Conservation (phyloP, 164 flowering plant genomes). For the Stephania yunnanensis region DNA sequence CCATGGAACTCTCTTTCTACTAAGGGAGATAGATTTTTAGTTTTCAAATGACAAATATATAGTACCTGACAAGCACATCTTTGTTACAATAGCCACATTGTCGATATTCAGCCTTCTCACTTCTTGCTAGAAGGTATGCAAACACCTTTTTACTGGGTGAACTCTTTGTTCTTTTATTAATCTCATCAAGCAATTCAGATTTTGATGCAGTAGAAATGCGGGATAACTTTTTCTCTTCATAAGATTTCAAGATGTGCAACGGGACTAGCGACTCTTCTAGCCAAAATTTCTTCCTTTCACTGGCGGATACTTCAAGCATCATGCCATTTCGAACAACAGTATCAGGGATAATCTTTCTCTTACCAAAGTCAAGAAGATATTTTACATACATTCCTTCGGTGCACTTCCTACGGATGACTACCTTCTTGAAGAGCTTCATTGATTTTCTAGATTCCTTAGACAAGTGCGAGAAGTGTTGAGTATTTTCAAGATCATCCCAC, state of each 20-base stretch:
- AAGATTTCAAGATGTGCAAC: slow-evolving; percentile 69
- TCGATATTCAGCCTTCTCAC: slow-evolving; percentile 46
- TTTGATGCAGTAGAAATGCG: slow-evolving; percentile 37
- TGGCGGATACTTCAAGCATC: slow-evolving; percentile 52
- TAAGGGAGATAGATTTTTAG: neutral
- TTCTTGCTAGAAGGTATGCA: slow-evolving; percentile 54
- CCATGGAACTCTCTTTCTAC: neutral
- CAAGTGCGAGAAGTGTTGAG: slow-evolving; percentile 34
- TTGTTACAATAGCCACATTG: slow-evolving; percentile 83
- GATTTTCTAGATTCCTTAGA: slow-evolving; percentile 60
- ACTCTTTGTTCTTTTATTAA: slow-evolving; percentile 24
- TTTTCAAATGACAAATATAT: neutral
- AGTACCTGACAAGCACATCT: slow-evolving; percentile 71
- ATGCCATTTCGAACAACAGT: slow-evolving; percentile 60
- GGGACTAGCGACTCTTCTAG: slow-evolving; percentile 76
- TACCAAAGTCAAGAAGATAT: slow-evolving; percentile 96
- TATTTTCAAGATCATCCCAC: slow-evolving; percentile 80
- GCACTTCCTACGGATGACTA: slow-evolving; percentile 59
- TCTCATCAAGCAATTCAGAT: slow-evolving; percentile 26
- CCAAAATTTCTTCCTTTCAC: slow-evolving; percentile 86
- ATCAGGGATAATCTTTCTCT: slow-evolving; percentile 77
- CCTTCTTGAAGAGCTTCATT: slow-evolving; percentile 68
- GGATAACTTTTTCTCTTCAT: slow-evolving; percentile 69
- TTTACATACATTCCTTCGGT: slow-evolving; percentile 45
- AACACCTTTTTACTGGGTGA: slow-evolving; percentile 37